Percentiles rank a stretch among this genome's conserved stretches.
Evolutionary conservation across 345 rosid species (phyloP).

Genomic region (Acer campestre): DNA sequence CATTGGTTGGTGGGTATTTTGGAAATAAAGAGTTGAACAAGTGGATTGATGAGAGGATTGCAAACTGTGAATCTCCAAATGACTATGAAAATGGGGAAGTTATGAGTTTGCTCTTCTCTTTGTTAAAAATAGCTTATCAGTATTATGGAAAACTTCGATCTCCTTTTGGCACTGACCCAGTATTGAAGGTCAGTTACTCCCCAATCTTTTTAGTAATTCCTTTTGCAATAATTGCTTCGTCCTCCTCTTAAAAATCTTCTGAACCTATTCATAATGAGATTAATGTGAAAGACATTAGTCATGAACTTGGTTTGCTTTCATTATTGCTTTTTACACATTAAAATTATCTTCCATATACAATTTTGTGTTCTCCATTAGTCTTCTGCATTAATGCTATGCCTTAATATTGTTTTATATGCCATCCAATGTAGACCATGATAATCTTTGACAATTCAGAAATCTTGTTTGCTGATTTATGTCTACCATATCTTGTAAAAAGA

Average conservation of each 20-base stretch:
- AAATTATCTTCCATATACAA: neutral
- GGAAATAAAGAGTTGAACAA: slow-evolving; percentile 47
- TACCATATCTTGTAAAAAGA: neutral
- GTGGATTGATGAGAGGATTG: slow-evolving; percentile 53
- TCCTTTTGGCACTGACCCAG: slow-evolving; percentile 39
- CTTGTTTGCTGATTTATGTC: neutral
- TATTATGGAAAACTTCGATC: slow-evolving; percentile 49
- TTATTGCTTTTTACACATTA: neutral
- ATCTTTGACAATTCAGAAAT: neutral
- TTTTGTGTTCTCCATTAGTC: neutral
- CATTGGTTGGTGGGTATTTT: slow-evolving; percentile 43
- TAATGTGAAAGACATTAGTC: neutral
- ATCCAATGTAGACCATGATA: neutral
- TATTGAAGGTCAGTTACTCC: slow-evolving; percentile 23
- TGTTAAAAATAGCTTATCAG: slow-evolving; percentile 42
- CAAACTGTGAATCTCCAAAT: slow-evolving; percentile 22
- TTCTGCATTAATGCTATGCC: neutral
- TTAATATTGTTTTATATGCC: neutral
- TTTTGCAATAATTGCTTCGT: neutral
- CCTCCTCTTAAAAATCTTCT: neutral
- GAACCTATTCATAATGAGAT: neutral
- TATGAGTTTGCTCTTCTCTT: slow-evolving; percentile 33
- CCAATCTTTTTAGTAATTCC: neutral
- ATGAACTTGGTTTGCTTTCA: neutral
- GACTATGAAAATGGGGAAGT: slow-evolving; percentile 23